These are phyloP conservation scores for Phylloporus arenicola DNA, from an alignment of 768 basidiomycete species.

Conservation along the genomic window DNA sequence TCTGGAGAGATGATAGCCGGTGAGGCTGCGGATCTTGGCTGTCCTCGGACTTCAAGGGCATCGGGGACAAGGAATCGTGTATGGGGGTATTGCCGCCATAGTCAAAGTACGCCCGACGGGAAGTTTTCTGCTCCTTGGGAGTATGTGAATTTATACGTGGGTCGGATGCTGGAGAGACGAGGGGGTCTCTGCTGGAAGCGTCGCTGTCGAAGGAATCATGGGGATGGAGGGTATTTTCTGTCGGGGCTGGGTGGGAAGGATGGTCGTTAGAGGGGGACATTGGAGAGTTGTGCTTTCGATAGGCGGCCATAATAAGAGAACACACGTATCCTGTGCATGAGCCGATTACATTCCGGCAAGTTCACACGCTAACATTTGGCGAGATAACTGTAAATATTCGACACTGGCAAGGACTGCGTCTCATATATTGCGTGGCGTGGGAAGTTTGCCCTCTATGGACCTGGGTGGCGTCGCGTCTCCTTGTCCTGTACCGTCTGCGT, in stretches of 20 bases:
- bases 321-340: neutral
- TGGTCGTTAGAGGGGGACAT: neutral
- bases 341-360: neutral
- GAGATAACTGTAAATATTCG: too few relatives aligned
- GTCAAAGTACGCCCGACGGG: slow-evolving; percentile 22
- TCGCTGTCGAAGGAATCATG: slow-evolving; percentile 4
- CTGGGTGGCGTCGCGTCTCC: neutral
- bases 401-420: too few relatives aligned
- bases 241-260: neutral
- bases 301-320: neutral
- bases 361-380: neutral
- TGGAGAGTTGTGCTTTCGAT: neutral
- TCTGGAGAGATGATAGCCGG: neutral
- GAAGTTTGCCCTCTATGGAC: slow-evolving; percentile 8
- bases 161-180: neutral
- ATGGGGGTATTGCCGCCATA: slow-evolving; percentile 10
- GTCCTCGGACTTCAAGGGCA: slow-evolving; percentile 7
- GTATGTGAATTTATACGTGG: neutral
- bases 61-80: neutral
- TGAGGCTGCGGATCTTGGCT: neutral
- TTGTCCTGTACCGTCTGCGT: neutral
- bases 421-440: slow-evolving; percentile 20
- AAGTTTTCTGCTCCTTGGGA: slow-evolving; percentile 14
- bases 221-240: neutral
- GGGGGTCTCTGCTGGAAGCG: slow-evolving; percentile 7